Evolutionary conservation across 202 grass and related monocot species (phyloP).

Genomic region (Miscanthus sacchariflorus): DNA sequence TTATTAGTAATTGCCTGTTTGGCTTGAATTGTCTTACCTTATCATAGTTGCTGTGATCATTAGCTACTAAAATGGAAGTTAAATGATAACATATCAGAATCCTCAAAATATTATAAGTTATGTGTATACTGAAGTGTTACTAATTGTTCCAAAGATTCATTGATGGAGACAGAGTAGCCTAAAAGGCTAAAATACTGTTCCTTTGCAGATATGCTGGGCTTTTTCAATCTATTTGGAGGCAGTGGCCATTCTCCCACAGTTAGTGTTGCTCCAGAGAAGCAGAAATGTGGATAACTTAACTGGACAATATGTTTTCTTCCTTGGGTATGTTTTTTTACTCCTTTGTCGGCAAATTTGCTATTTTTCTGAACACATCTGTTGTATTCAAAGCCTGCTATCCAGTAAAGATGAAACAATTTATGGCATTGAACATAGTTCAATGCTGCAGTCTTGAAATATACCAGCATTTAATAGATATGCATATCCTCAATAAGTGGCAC

Average conservation of each 20-base stretch:
- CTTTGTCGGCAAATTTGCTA: not conserved
- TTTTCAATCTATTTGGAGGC: slow-evolving; percentile 97
- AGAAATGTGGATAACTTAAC: slow-evolving; percentile 99
- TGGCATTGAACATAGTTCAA: not conserved
- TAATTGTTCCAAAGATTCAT: not conserved
- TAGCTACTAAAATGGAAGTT: not conserved
- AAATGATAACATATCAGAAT: slow-evolving; percentile 3
- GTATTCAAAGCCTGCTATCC: not conserved
- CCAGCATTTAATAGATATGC: not conserved
- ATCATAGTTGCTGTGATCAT: not conserved
- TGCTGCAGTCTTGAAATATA: slow-evolving; percentile 7
- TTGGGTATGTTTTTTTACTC: slow-evolving; percentile 67
- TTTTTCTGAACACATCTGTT: not conserved
- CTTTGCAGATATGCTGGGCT: slow-evolving; percentile 83
- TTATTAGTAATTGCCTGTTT: not conserved
- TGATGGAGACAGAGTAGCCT: not conserved
- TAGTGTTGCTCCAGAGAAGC: slow-evolving; percentile 92
- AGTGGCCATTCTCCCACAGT: slow-evolving; percentile 96
- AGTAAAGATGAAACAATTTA: not conserved
- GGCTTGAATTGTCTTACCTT: not conserved
- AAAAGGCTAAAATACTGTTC: slow-evolving; percentile 5
- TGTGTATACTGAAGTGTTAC: not conserved
- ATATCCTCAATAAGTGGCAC: not conserved
- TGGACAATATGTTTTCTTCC: slow-evolving; percentile 95
- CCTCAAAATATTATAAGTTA: not conserved